Evolutionary conservation across 202 grass and related monocot species (phyloP).

Genomic region (Panicum virgatum): DNA sequence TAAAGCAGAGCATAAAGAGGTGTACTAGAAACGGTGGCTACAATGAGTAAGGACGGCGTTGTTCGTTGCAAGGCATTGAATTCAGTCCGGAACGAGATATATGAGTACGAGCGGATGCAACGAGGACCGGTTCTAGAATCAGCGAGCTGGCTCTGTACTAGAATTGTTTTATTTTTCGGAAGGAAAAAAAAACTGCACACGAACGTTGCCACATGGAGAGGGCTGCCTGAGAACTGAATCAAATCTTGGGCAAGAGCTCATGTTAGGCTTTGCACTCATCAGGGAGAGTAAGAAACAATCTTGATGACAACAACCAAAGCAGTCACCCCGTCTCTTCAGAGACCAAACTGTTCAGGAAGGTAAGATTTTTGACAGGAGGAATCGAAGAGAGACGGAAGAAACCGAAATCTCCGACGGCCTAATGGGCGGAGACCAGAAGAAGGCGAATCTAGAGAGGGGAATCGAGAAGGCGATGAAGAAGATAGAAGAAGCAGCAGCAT

Average conservation of each 20-base stretch:
- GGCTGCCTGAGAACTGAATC: background rate
- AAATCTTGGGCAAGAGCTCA: conserved; percentile 15
- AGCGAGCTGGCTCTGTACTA: background rate
- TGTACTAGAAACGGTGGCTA: conserved; percentile 30
- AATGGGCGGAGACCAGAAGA: background rate
- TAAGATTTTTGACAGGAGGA: background rate
- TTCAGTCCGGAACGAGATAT: background rate
- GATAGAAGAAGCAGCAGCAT: background rate
- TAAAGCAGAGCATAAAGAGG: conserved; percentile 15
- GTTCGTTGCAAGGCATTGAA: conserved; percentile 40
- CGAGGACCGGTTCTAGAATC: background rate
- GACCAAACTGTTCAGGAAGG: background rate
- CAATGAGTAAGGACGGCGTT: conserved; percentile 21
- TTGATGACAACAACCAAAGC: background rate
- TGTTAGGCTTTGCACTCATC: background rate
- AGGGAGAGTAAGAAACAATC: background rate
- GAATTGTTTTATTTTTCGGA: background rate
- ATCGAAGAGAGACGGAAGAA: background rate
- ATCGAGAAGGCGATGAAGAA: background rate
- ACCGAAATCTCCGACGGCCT: background rate
- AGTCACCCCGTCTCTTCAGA: background rate
- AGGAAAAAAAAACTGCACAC: background rate
- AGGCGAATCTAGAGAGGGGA: conserved; percentile 18
- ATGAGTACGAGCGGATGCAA: conserved; percentile 22
- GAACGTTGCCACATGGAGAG: background rate